Conservation (phyloP, 2,329 filamentous ascomycete species). For the Tolypocladium album region DNA sequence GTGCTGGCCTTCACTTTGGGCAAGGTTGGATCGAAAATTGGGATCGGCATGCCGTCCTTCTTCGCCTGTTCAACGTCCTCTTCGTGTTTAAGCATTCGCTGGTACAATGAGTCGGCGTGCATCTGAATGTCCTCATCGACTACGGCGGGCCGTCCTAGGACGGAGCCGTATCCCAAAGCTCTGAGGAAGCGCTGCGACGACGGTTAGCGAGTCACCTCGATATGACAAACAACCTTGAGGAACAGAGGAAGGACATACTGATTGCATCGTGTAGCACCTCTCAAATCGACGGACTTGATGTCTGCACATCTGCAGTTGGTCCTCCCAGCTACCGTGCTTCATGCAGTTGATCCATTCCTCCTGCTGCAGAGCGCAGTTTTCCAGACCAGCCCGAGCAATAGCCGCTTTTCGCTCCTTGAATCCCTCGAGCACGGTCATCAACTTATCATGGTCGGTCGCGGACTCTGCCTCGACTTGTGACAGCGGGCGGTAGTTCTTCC, state of each 20-base stretch:
- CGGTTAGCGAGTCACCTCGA: background rate
- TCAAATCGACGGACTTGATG: conserved; percentile 69
- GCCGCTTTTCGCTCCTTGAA: conserved; percentile 73
- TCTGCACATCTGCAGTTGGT: conserved; percentile 70
- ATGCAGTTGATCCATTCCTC: conserved; percentile 77
- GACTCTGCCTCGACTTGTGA: conserved; percentile 55
- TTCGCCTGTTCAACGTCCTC: conserved; percentile 59
- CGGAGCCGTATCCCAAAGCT: conserved; percentile 75
- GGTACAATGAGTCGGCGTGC: conserved; percentile 86
- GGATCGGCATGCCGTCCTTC: conserved; percentile 45
- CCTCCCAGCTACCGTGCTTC: conserved; percentile 54
- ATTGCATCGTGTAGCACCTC: conserved; percentile 82
- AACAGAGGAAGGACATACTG: conserved; percentile 34
- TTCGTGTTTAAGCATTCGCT: conserved; percentile 79
- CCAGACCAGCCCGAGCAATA: conserved; percentile 72
- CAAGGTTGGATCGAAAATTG: conserved; percentile 49
- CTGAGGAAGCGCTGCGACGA: conserved; percentile 65
- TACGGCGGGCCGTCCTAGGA: conserved; percentile 49
- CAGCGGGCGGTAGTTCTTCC: conserved; percentile 80
- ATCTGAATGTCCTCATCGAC: conserved; percentile 87
- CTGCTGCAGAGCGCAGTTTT: conserved; percentile 89
- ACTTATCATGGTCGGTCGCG: conserved; percentile 69
- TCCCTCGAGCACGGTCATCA: conserved; percentile 68
- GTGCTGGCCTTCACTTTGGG: conserved; percentile 17
- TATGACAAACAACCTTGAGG: no score